Evolutionary conservation across 2,329 filamentous ascomycete genomes (phyloP).

Genomic region (Cladophialophora bantiana): DNA sequence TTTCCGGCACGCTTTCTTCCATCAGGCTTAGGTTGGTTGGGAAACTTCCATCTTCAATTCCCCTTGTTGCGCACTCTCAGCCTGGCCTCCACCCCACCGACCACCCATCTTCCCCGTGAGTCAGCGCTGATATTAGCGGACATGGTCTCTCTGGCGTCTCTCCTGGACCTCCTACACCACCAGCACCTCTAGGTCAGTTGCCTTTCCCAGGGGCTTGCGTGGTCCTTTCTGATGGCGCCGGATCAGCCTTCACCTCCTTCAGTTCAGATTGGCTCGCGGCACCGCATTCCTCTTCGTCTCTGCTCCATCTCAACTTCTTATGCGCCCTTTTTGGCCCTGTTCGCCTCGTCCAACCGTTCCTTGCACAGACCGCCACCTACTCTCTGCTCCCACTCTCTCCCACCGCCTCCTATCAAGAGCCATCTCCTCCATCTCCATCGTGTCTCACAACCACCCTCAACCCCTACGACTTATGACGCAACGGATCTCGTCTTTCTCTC

Average conservation of each 20-base stretch:
- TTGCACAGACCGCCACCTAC: neutral
- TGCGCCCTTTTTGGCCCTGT: slow-evolving; percentile 3
- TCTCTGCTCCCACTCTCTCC: neutral
- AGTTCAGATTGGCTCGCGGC: neutral
- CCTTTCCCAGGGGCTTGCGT: neutral
- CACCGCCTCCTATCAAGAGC: neutral
- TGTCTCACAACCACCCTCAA: slow-evolving; percentile 6
- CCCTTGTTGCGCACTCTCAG: neutral
- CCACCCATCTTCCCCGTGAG: neutral
- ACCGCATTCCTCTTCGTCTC: neutral
- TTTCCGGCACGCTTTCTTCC: slow-evolving; percentile 5
- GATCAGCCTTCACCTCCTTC: neutral
- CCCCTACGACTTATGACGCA: slow-evolving; percentile 19
- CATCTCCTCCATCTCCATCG: slow-evolving; percentile 5
- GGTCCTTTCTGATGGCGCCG: neutral
- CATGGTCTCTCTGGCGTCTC: neutral
- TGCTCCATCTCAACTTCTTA: neutral
- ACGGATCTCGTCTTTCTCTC: slow-evolving; percentile 6
- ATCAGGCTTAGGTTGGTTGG: neutral
- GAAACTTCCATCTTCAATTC: slow-evolving; percentile 4
- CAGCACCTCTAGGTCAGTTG: neutral
- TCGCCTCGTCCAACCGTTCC: neutral
- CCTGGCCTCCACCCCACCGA: neutral
- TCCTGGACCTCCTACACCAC: neutral
- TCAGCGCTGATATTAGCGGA: slow-evolving; percentile 4